Evolutionary conservation across 169 alveolate species (phyloP).

Genomic region (Cystoisospora suis): DNA sequence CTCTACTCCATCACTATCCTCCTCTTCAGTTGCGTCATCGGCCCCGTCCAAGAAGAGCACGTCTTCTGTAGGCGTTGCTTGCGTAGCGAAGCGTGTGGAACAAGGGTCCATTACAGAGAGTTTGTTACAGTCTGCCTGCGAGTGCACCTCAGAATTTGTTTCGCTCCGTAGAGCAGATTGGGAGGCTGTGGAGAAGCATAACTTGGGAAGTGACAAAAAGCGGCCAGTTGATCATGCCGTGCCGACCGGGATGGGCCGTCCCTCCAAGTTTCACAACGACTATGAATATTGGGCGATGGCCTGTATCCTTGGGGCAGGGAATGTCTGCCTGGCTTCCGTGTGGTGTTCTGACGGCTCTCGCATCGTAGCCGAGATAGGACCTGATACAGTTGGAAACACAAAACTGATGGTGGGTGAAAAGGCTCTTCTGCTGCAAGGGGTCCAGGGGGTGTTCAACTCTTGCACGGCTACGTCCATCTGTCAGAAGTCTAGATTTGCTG

Average conservation of each 20-base stretch:
- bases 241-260: background rate
- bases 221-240: background rate
- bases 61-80: background rate
- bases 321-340: background rate
- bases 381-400: background rate
- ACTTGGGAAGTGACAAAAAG: background rate
- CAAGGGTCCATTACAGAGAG: background rate
- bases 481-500: conserved; percentile 4
- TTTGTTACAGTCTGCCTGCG: background rate
- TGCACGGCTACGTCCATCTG: background rate
- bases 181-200: background rate
- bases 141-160: background rate
- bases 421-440: background rate
- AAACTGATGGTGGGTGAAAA: background rate
- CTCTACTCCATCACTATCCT: background rate
- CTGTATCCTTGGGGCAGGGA: background rate
- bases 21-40: background rate
- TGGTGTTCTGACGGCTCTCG: conserved; percentile 5
- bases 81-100: background rate
- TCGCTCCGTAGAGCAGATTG: background rate
- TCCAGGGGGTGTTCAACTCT: background rate
- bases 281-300: background rate
- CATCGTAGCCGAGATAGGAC: background rate
- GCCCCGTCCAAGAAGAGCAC: background rate
- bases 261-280: background rate